Base-by-base conservation (phyloP, 1,284 basidiomycete species). In the Erythrobasidium hasegawianum region DNA sequence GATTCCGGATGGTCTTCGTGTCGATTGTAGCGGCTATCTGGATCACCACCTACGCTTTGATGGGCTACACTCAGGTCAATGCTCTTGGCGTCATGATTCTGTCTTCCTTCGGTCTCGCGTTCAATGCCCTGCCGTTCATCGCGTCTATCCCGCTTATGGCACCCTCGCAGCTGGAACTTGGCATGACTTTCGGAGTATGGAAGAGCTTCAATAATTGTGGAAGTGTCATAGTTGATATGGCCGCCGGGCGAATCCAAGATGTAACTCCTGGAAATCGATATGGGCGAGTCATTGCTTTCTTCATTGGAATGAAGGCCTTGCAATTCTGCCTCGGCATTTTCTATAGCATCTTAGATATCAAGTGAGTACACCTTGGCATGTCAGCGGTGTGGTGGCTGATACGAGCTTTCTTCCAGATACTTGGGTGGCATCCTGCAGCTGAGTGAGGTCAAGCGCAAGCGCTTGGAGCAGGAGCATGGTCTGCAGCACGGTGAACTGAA, bases 181-280 rank as follows among this genome's bases (percentile, higher is more conserved):
- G 79, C 1, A 78, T 77, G 0, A 79, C 78, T 0, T 80, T 78
- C 49, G 79, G 80, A 0, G 71, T 79, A n/a, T 80, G 78, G 77
- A 79, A 80, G 67, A 73, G 77, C 2, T 71, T 73, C 65, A 74
- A 74, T 61, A 77, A 76, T 43, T 72, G 71, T 10, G 77, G 76
- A 22, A 70, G 71, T 0, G 74, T 76, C 13, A 76, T 79, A 38
- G 72, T 80, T 58, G 78, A 80, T 45, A 77, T 80, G 7, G 73
- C 77, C 0, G 71, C 76, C 0, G 79, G 79, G 13, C 75, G 77
- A 10, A 77, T 80, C 45, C 80, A 80, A 72, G 78, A 80, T 69
- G 70, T 69, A 1, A 74, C 78, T 0, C 70, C 49, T 0, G 73
- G 72, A 13, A 59, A 66, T 20, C 38, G 54, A 0, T 80, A 80